These are phyloP conservation scores for Saxophila tyrrhenica DNA, from an alignment of 495 filamentous ascomycete genomes.

Conservation along the genomic window DNA sequence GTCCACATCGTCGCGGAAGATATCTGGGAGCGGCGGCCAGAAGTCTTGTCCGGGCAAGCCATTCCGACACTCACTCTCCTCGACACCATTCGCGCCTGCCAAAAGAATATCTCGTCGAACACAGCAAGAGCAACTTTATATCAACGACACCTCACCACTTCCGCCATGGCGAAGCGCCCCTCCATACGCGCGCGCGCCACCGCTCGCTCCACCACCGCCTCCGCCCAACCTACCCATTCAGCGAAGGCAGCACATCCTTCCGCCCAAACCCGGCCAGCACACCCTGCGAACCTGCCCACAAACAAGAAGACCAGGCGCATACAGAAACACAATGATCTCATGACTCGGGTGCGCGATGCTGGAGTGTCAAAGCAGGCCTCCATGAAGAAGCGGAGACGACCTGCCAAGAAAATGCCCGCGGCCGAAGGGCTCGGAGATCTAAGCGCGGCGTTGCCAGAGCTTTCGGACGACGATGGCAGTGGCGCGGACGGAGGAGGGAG, in stretches of 20 bases:
- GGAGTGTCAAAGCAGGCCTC: neutral
- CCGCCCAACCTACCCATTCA: neutral
- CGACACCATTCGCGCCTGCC: no score
- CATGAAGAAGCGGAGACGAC: neutral
- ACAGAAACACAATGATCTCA: neutral
- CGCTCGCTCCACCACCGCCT: neutral
- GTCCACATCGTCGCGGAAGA: no score
- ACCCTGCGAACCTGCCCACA: neutral
- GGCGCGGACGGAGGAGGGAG: no score
- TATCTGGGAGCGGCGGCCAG: no score
- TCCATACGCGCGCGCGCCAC: neutral
- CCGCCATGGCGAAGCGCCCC: neutral
- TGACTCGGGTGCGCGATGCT: neutral
- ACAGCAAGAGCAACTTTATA: no score
- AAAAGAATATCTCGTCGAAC: no score
- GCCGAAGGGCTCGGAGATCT: neutral
- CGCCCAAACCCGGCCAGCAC: neutral
- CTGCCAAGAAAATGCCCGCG: neutral
- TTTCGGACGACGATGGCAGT: neutral
- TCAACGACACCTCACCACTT: no score
- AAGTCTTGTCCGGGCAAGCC: no score
- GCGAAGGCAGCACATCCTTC: neutral
- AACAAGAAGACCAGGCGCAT: neutral
- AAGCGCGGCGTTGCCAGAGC: neutral
- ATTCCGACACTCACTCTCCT: no score